Base-by-base conservation (phyloP, 208 protist genomes). In the Acanthamoeba sp. region DNA sequence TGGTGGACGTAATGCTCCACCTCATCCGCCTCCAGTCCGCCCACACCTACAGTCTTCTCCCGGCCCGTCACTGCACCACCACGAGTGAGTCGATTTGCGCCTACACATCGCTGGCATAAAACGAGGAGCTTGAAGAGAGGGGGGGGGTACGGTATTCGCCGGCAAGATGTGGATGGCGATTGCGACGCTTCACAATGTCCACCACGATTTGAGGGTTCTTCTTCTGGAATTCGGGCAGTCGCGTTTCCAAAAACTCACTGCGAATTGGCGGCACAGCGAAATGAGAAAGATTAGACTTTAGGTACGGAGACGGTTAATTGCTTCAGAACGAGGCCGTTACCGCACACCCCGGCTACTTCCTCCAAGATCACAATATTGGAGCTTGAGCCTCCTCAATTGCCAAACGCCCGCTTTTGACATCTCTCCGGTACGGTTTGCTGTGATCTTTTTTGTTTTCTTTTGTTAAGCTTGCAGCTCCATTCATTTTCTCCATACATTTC, bases 1-100 rank as follows among this genome's bases (percentile, higher is more conserved):
- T 82, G 29, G 40, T 50, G 50, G 3, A 82, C n/a, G 71, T 82
- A 82, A 36, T 82, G 40, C 71, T 82, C 71, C 38, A 82, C 71
- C 40, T 82, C 71, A 36, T 82, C 71, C 36, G 71, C 71, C 29
- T 48, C 71, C 29, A 82, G 32, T 1, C 71, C 38, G 5, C 71
- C 27, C 40, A 82, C 71, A 36, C 71, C 29, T 3, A 82, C 71
- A 1, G 38, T 4, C 24, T 82, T 82, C 36, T 52, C 40, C 3
- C 71, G 71, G 2, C 71, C 71, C 7, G 36, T 22, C 50, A 57
- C 50, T 57, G 50, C 50, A 57, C 50, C 64, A 16, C 64, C 34
- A 38, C 27, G n/a, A n/a, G n/a, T n/a, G n/a, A n/a, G n/a, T n/a
- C n/a, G n/a, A n/a, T n/a, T n/a, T n/a, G n/a, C n/a, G n/a, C n/a